Evolutionary conservation across 495 filamentous ascomycete species (phyloP).

Genomic region (Aspergillus funiculosus): DNA sequence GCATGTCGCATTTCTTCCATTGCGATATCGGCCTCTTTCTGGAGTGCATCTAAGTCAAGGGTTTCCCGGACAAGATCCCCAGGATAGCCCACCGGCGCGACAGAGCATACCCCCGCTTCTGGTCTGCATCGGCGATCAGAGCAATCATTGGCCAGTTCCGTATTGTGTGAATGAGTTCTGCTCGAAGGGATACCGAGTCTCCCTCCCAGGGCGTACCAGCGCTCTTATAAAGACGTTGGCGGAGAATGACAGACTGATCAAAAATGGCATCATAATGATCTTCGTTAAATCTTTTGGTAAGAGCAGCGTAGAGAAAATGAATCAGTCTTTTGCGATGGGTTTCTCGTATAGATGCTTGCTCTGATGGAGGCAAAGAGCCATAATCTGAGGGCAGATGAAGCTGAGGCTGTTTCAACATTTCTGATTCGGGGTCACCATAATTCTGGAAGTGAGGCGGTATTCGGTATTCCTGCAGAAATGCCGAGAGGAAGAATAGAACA

Average conservation of each 20-base stretch:
- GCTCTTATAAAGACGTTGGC: conserved; percentile 22
- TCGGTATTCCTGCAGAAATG: conserved; percentile 28
- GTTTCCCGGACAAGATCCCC: conserved; percentile 15
- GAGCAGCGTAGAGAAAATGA: conserved; percentile 25
- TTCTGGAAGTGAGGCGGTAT: conserved; percentile 28
- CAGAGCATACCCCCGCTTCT: neutral
- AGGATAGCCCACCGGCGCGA: conserved; percentile 16
- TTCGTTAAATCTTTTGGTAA: conserved; percentile 21
- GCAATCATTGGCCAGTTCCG: conserved; percentile 15
- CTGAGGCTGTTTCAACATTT: conserved; percentile 15
- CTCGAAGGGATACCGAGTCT: conserved; percentile 19
- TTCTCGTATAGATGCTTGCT: conserved; percentile 16
- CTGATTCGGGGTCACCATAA: conserved; percentile 22
- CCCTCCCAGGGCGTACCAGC: conserved; percentile 29
- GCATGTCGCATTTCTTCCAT: conserved; percentile 18
- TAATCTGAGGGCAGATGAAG: conserved; percentile 17
- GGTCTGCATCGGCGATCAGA: no score
- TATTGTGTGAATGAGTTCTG: conserved; percentile 19
- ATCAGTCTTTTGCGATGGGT: conserved; percentile 14
- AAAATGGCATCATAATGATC: conserved; percentile 26
- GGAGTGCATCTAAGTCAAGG: conserved; percentile 15
- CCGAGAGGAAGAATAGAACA: conserved; percentile 25
- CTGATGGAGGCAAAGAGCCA: conserved; percentile 10
- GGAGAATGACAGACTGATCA: conserved; percentile 18
- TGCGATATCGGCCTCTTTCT: conserved; percentile 23